Conservation (phyloP, 139 green algal genomes). For the Chlorella sp. region DNA sequence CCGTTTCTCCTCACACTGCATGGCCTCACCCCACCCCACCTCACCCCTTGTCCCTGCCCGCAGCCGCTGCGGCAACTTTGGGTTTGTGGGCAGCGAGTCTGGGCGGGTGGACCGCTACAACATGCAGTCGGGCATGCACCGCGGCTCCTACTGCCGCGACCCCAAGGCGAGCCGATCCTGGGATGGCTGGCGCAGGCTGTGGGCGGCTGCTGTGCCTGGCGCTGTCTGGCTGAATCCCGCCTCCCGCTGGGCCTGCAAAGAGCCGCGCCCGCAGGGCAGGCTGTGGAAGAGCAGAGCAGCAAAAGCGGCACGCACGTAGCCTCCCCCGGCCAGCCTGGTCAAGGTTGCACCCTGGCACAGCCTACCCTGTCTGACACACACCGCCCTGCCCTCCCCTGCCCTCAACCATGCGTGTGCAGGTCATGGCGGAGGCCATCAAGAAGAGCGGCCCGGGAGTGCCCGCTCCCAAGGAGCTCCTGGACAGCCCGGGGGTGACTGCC, state of each 20-base stretch:
- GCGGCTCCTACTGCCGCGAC: conserved; percentile 66
- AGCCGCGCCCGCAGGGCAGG: no score
- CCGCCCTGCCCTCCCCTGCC: no score
- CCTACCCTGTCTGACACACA: no score
- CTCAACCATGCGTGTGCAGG: neutral
- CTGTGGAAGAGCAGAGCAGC: no score
- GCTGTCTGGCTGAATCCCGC: no score
- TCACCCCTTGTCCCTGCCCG: conserved; percentile 30
- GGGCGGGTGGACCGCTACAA: conserved; percentile 96
- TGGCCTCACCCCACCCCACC: neutral
- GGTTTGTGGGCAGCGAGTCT: conserved; percentile 80
- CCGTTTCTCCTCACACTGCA: neutral
- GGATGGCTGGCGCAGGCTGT: no score
- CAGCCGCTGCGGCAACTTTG: conserved; percentile 96
- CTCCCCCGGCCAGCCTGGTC: no score
- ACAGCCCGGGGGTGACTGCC: conserved; percentile 42
- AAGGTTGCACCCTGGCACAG: no score
- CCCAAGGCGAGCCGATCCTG: neutral
- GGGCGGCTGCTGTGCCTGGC: no score
- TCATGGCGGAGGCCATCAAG: conserved; percentile 1
- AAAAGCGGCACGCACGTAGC: no score
- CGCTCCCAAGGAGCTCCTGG: conserved; percentile 11
- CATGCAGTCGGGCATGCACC: conserved; percentile 92
- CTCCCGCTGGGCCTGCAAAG: no score
- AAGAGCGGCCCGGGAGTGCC: neutral